phyloP scores from a whole-genome alignment of 1,139 yeast genomes.

The Candida glucosophila region DNA sequence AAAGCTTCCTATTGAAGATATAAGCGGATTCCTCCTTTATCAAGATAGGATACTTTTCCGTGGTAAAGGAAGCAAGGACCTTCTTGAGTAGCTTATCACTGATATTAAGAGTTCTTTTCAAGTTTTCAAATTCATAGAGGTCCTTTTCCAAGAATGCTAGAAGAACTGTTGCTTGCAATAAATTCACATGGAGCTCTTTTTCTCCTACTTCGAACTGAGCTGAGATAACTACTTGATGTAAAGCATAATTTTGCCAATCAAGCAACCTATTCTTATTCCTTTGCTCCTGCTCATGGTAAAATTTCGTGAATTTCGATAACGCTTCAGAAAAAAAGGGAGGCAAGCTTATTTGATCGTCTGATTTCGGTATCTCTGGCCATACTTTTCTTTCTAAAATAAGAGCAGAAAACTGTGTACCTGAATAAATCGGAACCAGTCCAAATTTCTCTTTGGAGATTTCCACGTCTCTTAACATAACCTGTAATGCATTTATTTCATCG shows the following conservation, averaged over 20 bases:
- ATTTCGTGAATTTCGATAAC: conserved; percentile 9
- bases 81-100: conserved; percentile 17
- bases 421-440: conserved; percentile 6
- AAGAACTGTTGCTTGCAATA: conserved; percentile 30
- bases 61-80: conserved; percentile 20
- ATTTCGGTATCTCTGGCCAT: conserved; percentile 37
- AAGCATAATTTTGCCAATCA: conserved; percentile 22
- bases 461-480: conserved; percentile 28
- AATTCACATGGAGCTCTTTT: conserved; percentile 27
- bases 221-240: conserved; percentile 26
- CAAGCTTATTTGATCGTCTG: conserved; percentile 11
- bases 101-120: conserved; percentile 17
- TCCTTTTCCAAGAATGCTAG: conserved; percentile 20
- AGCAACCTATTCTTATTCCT: conserved; percentile 15
- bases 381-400: conserved; percentile 24
- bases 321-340: conserved; percentile 9
- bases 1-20: conserved; percentile 17
- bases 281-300: conserved; percentile 12
- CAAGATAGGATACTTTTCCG: conserved; percentile 22
- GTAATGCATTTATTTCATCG: conserved; percentile 21
- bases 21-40: conserved; percentile 8
- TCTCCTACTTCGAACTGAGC: conserved; percentile 21
- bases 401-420: conserved; percentile 20
- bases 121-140: conserved; percentile 10
- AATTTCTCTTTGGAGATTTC: conserved; percentile 12